Evolutionary conservation across 176 grass and related monocot species (phyloP).

Genomic region (Lolium multiflorum): DNA sequence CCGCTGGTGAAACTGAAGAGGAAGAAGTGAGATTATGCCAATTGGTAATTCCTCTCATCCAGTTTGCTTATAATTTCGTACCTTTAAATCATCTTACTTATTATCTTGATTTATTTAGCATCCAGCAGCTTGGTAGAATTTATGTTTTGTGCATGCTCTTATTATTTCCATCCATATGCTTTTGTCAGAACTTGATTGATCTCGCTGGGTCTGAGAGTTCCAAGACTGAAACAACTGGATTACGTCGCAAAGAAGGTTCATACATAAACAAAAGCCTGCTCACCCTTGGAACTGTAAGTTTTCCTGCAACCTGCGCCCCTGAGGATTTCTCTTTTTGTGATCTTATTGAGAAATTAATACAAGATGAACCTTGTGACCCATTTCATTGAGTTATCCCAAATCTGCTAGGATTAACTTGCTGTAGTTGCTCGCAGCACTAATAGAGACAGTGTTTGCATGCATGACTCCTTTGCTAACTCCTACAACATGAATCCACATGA

Average conservation of each 20-base stretch:
- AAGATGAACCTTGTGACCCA: not conserved
- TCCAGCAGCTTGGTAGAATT: not conserved
- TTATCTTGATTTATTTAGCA: constrained; percentile 28
- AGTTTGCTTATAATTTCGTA: constrained; percentile 39
- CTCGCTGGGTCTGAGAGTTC: constrained; percentile 99
- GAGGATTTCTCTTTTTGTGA: constrained; percentile 22
- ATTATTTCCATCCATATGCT: constrained; percentile 30
- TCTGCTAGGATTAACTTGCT: constrained; percentile 23
- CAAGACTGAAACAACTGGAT: constrained; percentile 95
- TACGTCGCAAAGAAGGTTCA: constrained; percentile 97
- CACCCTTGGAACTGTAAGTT: constrained; percentile 94
- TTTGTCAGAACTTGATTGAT: constrained; percentile 94
- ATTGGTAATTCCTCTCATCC: constrained; percentile 67
- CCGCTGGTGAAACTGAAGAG: constrained; percentile 78
- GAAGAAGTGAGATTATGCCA: constrained; percentile 88
- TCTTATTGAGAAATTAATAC: constrained; percentile 30
- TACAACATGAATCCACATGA: constrained; percentile 32
- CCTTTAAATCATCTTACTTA: constrained; percentile 27
- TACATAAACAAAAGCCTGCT: constrained; percentile 99
- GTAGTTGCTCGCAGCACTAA: not conserved
- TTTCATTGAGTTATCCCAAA: constrained; percentile 24
- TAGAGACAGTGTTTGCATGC: constrained; percentile 20
- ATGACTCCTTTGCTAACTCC: not conserved
- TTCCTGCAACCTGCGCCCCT: constrained; percentile 37
- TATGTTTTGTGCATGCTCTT: constrained; percentile 32